Percentiles rank a stretch among this genome's conserved stretches.
Evolutionary conservation across 306 rosid genomes (phyloP).

Genomic region (Glycine latifolia): DNA sequence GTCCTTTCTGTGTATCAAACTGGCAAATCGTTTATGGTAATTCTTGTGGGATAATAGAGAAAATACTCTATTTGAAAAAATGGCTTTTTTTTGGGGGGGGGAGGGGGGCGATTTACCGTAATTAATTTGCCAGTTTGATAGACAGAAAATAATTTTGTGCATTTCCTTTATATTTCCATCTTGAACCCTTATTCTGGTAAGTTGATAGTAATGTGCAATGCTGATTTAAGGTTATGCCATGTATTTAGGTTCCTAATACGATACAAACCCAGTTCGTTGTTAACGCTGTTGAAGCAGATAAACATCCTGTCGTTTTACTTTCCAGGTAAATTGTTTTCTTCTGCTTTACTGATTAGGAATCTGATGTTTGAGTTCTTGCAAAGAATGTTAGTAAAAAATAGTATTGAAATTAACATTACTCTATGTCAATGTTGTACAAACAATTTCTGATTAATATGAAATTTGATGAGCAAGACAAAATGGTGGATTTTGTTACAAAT

Average conservation of each 20-base stretch:
- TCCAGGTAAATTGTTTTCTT: slow-evolving; percentile 66
- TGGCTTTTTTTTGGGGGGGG: neutral
- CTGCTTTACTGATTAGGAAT: slow-evolving; percentile 11
- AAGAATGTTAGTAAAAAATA: neutral
- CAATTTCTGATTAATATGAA: neutral
- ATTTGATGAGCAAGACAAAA: slow-evolving; percentile 2
- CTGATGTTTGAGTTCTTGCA: slow-evolving; percentile 30
- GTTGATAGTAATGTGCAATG: slow-evolving; percentile 28
- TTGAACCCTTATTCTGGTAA: slow-evolving; percentile 29
- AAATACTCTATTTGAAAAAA: slow-evolving; percentile 1
- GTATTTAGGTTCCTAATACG: slow-evolving; percentile 79
- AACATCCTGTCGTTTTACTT: slow-evolving; percentile 84
- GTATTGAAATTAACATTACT: slow-evolving; percentile 8
- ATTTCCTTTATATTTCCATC: slow-evolving; percentile 18
- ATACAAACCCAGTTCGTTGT: slow-evolving; percentile 69
- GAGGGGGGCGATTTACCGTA: neutral
- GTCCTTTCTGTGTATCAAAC: neutral
- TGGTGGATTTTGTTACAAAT: slow-evolving; percentile 16
- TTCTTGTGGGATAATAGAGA: slow-evolving; percentile 3
- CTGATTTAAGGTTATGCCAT: slow-evolving; percentile 44
- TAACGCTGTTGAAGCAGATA: slow-evolving; percentile 68
- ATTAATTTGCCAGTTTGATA: neutral
- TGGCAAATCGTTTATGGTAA: neutral
- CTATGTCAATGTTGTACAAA: neutral
- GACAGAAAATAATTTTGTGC: neutral